Percentiles rank a stretch among this genome's conserved stretches.
These are phyloP conservation scores for Platanthera zijinensis DNA, from an alignment of 106 monocot species.

Conservation along the genomic window DNA sequence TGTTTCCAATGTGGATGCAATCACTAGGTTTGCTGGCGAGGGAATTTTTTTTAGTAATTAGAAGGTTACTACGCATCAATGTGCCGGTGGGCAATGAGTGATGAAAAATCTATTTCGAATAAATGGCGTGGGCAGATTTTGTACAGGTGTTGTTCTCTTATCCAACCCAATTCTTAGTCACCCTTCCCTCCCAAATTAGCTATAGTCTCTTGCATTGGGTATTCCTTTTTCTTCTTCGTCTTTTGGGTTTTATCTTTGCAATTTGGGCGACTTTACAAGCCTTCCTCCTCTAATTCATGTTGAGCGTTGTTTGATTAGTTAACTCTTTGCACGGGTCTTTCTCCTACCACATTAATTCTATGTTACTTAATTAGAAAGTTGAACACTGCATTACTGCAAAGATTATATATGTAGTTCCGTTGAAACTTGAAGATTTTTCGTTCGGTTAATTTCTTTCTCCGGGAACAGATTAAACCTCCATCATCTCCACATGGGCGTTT, in stretches of 20 bases:
- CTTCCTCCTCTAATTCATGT: background rate
- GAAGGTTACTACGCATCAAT: too few relatives aligned
- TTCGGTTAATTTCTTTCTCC: slow-evolving; percentile 11
- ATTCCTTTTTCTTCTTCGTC: background rate
- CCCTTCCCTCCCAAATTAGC: background rate
- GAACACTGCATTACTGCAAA: background rate
- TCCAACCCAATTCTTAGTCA: background rate
- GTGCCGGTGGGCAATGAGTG: too few relatives aligned
- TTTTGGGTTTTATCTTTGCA: background rate
- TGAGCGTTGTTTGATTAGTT: background rate
- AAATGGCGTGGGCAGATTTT: too few relatives aligned
- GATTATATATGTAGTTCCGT: background rate
- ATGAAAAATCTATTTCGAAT: too few relatives aligned
- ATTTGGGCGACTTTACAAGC: background rate
- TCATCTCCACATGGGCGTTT: slow-evolving; percentile 75
- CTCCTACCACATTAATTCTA: background rate
- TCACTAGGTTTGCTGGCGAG: too few relatives aligned
- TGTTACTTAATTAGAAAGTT: background rate
- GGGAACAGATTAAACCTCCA: slow-evolving; percentile 85
- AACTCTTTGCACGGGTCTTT: background rate
- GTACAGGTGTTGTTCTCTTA: too few relatives aligned
- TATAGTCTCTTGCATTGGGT: background rate
- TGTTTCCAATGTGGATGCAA: too few relatives aligned
- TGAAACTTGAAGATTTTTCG: background rate
- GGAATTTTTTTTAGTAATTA: too few relatives aligned